Percentiles rank a stretch among this genome's conserved stretches.
Conservation (phyloP, 306 rosid genomes). For the Inga leiocalycina region DNA sequence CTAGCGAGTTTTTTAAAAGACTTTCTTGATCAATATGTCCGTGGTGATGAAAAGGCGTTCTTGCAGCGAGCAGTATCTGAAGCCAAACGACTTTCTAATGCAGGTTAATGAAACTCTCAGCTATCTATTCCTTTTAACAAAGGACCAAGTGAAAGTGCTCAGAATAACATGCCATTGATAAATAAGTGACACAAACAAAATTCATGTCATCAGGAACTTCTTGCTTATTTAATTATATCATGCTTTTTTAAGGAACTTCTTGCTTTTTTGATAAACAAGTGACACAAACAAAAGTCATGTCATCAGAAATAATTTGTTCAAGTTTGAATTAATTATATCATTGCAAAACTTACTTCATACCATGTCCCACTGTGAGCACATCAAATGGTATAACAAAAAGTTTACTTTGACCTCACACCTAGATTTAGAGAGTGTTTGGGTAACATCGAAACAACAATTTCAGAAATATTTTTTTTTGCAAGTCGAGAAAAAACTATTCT, state of each 20-base stretch:
- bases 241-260: background rate
- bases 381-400: conserved; percentile 1
- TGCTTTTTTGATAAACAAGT: conserved; percentile 13
- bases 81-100: conserved; percentile 76
- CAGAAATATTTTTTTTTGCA: too few species aligned
- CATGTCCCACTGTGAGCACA: background rate
- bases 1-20: conserved; percentile 63
- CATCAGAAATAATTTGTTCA: conserved; percentile 8
- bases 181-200: background rate
- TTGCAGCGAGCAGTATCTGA: conserved; percentile 74
- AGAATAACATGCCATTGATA: conserved; percentile 16
- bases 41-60: conserved; percentile 79
- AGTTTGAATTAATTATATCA: background rate
- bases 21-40: conserved; percentile 68
- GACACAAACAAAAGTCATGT: background rate
- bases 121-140: conserved; percentile 6
- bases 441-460: too few species aligned
- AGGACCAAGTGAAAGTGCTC: background rate
- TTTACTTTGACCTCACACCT: conserved; percentile 2
- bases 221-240: conserved; percentile 11
- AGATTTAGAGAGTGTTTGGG: too few species aligned
- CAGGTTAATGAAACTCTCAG: conserved; percentile 56
- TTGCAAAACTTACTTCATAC: background rate
- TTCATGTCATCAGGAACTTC: conserved; percentile 8
- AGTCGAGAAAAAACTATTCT: too few species aligned